Evolutionary conservation across 1,284 basidiomycete genomes (phyloP), one percentile per base, ranked within the genome.

Genomic region (Cerrena zonata): DNA sequence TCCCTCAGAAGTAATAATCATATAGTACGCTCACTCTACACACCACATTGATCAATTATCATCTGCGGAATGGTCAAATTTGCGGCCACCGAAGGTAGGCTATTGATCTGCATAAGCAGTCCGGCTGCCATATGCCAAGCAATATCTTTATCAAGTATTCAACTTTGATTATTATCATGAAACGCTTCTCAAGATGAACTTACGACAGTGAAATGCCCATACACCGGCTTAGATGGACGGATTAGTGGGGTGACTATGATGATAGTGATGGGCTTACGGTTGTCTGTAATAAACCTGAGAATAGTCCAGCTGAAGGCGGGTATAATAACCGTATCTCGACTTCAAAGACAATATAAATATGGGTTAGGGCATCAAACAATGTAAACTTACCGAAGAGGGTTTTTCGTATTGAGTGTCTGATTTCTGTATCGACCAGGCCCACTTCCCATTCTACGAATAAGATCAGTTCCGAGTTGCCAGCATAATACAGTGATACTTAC

Each of bases 121-220:
- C 69, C 69, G 0, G 68, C 65, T 0, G 64, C 66, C 69, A 70
- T 70, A 48, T 70, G 68, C 68, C 67, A 70, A 39, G 62, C 58
- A 30, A 69, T 60, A 47, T 69, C 58, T 60, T 30, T 22, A n/a
- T 15, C 22, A 43, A 46, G 30, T 34, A 34, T n/a, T n/a, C 30
- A 34, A 15, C 7, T 34, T 34, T 15, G 7, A 41, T 41, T 22
- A n/a, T 7, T 41, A 7, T 41, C 18, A 41, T 19, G 21, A 41
- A 41, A n/a, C 15, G 30, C 7, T 34, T 7, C 30, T 7, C 30
- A 34, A 34, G 7, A 15, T 34, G 7, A 15, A 56, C 58, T 41
- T 47, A 60, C 58, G 69, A 47, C 67, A 69, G 53, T 70, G 69
- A 58, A 69, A 68, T 5, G 67, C 63, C 66, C 68, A 69, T 45